A percentile compares a stretch with the other conserved stretches of the same genome.
phyloP scores from a whole-genome alignment of 1,284 basidiomycete species.

The Rhizopogon parksii region DNA sequence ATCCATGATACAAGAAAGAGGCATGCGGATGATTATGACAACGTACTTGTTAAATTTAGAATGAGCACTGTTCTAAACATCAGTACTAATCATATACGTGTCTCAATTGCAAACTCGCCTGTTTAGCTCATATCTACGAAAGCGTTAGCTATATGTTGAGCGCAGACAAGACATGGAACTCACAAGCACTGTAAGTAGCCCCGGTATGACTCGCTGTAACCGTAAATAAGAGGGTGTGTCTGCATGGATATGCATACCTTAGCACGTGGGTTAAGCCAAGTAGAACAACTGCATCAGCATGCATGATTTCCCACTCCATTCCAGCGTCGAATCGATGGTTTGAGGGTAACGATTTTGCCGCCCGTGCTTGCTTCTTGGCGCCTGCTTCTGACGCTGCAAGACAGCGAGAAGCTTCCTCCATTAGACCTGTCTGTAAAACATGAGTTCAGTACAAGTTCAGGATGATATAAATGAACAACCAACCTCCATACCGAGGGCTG shows the following conservation, averaged over 20 bases:
- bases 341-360: conserved; percentile 32
- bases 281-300: conserved; percentile 64
- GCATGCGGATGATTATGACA: background rate
- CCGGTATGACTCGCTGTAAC: conserved; percentile 62
- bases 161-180: conserved; percentile 18
- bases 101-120: conserved; percentile 33
- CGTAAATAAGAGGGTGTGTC: conserved; percentile 1
- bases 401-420: conserved; percentile 45
- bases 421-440: conserved; percentile 22
- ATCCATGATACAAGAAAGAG: background rate
- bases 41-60: conserved; percentile 64
- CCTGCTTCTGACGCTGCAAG: conserved; percentile 54
- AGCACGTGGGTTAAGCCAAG: conserved; percentile 63
- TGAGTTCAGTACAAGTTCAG: background rate
- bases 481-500: conserved; percentile 76
- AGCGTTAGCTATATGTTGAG: conserved; percentile 5
- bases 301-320: conserved; percentile 66
- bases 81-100: background rate
- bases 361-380: conserved; percentile 48
- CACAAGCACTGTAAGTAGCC: conserved; percentile 74
- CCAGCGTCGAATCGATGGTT: conserved; percentile 51
- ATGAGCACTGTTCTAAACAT: conserved; percentile 46
- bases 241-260: conserved; percentile 36
- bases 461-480: conserved; percentile 10
- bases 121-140: conserved; percentile 49